These are phyloP conservation scores for Haematococcus sp. DNA, from an alignment of 139 green algal species.

Conservation along the genomic window DNA sequence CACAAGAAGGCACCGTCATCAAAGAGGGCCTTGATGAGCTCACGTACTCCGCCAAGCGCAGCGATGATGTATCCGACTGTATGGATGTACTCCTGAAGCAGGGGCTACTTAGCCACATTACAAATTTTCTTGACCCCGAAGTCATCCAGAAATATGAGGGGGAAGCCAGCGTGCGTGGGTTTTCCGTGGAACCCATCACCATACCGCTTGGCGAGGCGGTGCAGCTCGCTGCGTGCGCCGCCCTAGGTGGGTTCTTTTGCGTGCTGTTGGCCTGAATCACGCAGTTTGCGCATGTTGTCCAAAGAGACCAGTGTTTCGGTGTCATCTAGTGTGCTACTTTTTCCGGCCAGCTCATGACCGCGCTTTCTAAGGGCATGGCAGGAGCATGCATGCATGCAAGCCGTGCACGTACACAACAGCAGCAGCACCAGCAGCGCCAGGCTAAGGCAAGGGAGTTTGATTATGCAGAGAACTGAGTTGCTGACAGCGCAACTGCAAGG, in stretches of 20 bases:
- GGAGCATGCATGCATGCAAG: too few relatives aligned
- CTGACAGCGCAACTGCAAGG: too few relatives aligned
- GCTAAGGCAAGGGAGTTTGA: too few relatives aligned
- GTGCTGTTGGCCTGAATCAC: too few relatives aligned
- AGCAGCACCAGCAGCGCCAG: too few relatives aligned
- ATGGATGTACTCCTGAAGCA: background rate
- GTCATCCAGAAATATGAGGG: background rate
- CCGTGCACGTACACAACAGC: too few relatives aligned
- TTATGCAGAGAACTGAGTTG: too few relatives aligned
- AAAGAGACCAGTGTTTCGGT: too few relatives aligned
- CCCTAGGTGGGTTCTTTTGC: background rate
- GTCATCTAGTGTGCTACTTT: too few relatives aligned
- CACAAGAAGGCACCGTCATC: background rate
- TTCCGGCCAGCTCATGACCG: too few relatives aligned
- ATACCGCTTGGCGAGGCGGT: background rate
- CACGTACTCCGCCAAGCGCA: constrained; percentile 1
- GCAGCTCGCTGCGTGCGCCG: constrained; percentile 2
- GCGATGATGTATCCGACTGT: background rate
- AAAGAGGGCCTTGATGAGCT: constrained; percentile 4
- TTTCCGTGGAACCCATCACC: background rate
- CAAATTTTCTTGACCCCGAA: background rate
- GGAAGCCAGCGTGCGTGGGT: background rate
- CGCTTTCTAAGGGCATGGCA: too few relatives aligned
- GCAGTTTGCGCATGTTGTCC: too few relatives aligned
- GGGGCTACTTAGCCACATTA: background rate